Conservation (phyloP, 2,329 filamentous ascomycete species). For the Stagonosporopsis vannaccii region DNA sequence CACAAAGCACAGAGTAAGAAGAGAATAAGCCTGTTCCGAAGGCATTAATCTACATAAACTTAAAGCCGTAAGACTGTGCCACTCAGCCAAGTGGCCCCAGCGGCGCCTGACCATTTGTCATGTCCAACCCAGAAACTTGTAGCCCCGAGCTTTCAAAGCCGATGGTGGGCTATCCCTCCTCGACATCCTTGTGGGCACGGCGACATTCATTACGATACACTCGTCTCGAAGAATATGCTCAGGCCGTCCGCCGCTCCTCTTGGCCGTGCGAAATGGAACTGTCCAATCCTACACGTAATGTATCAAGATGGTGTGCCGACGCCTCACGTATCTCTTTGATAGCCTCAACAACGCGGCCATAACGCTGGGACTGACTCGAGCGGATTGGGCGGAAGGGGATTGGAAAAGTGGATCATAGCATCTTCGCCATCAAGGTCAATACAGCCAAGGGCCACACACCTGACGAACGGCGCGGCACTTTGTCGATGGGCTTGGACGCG, state of each 20-base stretch:
- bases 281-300: slow-evolving; percentile 99
- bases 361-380: slow-evolving; percentile 97
- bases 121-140: neutral
- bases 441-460: slow-evolving; percentile 97
- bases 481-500: slow-evolving; percentile 97
- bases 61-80: neutral
- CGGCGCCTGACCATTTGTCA: neutral
- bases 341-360: slow-evolving; percentile 98
- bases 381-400: slow-evolving; percentile 93
- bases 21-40: neutral
- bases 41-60: neutral
- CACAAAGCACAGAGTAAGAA: neutral
- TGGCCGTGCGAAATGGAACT: no score
- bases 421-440: slow-evolving; percentile 97
- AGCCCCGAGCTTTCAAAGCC: neutral
- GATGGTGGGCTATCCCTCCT: neutral
- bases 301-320: slow-evolving; percentile 91
- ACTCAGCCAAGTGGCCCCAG: neutral
- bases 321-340: slow-evolving; percentile 96
- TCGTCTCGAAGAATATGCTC: neutral
- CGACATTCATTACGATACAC: neutral
- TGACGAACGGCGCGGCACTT: slow-evolving; percentile 94
- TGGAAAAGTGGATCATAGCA: slow-evolving; percentile 96
- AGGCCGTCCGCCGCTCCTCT: neutral
- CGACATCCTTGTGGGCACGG: neutral